Conservation (phyloP, 1,284 basidiomycete genomes). For the Tausonia pullulans region DNA sequence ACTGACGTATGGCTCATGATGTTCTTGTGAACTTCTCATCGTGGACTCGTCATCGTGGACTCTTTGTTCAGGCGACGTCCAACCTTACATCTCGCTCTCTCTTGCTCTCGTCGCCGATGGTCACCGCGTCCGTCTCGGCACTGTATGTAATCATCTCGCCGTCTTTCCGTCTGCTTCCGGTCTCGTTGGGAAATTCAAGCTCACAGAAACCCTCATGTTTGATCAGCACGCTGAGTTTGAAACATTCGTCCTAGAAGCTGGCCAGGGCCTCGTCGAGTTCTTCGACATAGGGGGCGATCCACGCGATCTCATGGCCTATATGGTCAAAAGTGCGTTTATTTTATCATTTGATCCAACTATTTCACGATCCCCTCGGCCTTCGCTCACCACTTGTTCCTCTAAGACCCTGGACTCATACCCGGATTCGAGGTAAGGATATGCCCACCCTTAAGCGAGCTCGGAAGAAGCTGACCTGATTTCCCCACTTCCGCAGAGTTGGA, state of each 20-base stretch:
- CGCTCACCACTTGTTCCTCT: not conserved
- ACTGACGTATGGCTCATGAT: too few species aligned
- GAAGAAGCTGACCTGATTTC: too few species aligned
- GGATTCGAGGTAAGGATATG: conserved; percentile 42
- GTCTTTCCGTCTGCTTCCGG: not conserved
- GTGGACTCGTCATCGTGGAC: not conserved
- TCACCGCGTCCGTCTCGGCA: conserved; percentile 54
- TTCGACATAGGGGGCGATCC: conserved; percentile 50
- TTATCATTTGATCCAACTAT: not conserved
- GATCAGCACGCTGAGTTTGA: conserved; percentile 47
- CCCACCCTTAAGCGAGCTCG: too few species aligned
- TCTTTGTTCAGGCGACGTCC: conserved; percentile 58
- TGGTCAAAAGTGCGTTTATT: not conserved
- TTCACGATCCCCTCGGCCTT: too few species aligned
- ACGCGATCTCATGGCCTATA: conserved; percentile 31
- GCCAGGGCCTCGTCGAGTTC: conserved; percentile 40
- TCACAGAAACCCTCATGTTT: too few species aligned
- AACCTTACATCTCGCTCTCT: conserved; percentile 56
- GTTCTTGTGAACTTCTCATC: not conserved
- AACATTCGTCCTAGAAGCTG: conserved; percentile 43
- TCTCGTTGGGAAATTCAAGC: too few species aligned
- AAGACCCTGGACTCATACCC: conserved; percentile 46
- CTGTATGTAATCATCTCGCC: conserved; percentile 22
- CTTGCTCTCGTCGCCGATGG: conserved; percentile 44
- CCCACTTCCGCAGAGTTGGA: too few species aligned